Conservation (phyloP, 768 basidiomycete species). For the Mycena amicta region DNA sequence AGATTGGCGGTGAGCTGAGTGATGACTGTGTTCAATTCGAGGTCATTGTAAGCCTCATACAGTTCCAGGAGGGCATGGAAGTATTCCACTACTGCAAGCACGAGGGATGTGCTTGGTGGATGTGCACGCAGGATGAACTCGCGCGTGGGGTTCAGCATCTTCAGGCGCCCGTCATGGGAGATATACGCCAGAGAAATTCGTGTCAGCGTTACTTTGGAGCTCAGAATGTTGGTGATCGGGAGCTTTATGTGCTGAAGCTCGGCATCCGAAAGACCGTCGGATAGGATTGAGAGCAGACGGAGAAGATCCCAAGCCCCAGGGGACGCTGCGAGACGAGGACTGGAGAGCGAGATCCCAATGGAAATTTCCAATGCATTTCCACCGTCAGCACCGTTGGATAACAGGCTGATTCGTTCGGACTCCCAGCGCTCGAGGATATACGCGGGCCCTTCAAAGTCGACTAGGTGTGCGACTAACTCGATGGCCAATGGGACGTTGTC, state of each 20-base stretch:
- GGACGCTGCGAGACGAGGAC: too few relatives aligned
- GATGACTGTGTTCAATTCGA: too few relatives aligned
- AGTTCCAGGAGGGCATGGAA: background rate
- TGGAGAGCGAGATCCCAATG: background rate
- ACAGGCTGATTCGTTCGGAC: too few relatives aligned
- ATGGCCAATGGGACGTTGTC: background rate
- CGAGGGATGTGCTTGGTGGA: background rate
- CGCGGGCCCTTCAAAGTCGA: too few relatives aligned
- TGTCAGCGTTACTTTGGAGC: background rate
- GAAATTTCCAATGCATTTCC: background rate
- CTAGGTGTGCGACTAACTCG: background rate
- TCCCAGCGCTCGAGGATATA: too few relatives aligned
- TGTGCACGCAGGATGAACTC: background rate
- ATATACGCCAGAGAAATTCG: background rate
- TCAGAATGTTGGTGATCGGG: background rate
- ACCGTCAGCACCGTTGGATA: too few relatives aligned
- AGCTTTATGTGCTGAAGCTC: background rate
- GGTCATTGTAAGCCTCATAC: too few relatives aligned
- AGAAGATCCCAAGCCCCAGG: background rate
- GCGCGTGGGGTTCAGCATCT: too few relatives aligned
- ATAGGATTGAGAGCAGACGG: background rate
- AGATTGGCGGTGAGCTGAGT: too few relatives aligned
- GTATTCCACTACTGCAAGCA: background rate
- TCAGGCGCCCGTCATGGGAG: background rate
- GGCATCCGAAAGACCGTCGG: background rate